Evolutionary conservation across 768 basidiomycete genomes (phyloP).

Genomic region (Boletus tomentosulus): DNA sequence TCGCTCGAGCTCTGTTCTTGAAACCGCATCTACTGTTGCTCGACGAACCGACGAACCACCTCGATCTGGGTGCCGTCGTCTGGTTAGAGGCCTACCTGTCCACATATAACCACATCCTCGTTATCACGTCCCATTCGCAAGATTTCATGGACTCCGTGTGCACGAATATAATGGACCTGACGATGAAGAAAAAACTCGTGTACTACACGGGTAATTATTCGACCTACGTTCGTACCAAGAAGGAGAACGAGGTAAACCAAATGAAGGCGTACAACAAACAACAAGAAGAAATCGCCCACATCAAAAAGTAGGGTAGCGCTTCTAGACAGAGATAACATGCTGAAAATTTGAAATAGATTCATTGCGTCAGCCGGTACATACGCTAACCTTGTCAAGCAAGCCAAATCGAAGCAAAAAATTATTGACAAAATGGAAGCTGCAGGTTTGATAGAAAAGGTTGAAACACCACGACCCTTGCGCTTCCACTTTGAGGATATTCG

Average conservation of each 20-base stretch:
- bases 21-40: constrained; percentile 94
- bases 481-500: constrained; percentile 97
- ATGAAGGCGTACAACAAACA: constrained; percentile 99
- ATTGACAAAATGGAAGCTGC: constrained; percentile 99
- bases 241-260: constrained; percentile 98
- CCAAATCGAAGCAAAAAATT: constrained; percentile 99
- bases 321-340: not conserved
- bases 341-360: constrained; percentile 50
- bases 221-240: constrained; percentile 93
- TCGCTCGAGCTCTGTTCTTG: constrained; percentile 92
- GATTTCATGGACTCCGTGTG: constrained; percentile 99
- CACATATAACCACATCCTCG: constrained; percentile 97
- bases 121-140: constrained; percentile 97
- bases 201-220: constrained; percentile 97
- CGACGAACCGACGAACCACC: constrained; percentile 90
- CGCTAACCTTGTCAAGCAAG: constrained; percentile 97
- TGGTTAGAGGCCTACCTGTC: constrained; percentile 98
- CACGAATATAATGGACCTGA: constrained; percentile 97
- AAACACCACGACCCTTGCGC: constrained; percentile 62
- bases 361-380: constrained; percentile 99
- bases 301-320: constrained; percentile 73
- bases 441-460: constrained; percentile 90
- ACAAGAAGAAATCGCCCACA: constrained; percentile 97
- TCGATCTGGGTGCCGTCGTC: constrained; percentile 96
- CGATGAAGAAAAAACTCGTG: constrained; percentile 83